These are phyloP conservation scores for Pichia sp. DNA, from an alignment of 1,139 yeast genomes.

Conservation along the genomic window DNA sequence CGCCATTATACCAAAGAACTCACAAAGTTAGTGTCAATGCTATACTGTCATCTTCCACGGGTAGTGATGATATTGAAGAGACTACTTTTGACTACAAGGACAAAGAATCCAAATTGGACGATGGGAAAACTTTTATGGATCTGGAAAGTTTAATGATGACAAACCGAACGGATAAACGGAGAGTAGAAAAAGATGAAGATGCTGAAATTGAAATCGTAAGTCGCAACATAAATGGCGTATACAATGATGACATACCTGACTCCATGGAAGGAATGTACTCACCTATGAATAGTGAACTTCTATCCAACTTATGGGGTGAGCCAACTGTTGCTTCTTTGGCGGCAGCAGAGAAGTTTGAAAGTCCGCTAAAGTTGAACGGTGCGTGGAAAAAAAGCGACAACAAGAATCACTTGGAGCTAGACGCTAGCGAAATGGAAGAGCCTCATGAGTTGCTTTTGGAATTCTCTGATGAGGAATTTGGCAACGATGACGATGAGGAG, in stretches of 20 bases:
- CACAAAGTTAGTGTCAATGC: conserved; percentile 17
- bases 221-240: conserved; percentile 23
- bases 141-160: conserved; percentile 16
- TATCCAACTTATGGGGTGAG: conserved; percentile 21
- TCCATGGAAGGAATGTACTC: conserved; percentile 12
- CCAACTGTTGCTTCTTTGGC: conserved; percentile 14
- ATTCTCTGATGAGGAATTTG: conserved; percentile 27
- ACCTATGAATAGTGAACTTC: conserved; percentile 18
- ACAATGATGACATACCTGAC: conserved; percentile 15
- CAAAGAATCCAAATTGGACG: not conserved
- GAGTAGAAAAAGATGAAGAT: conserved; percentile 29
- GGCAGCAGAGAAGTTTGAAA: conserved; percentile 17
- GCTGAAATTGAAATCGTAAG: conserved; percentile 38
- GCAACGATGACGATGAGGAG: conserved; percentile 16
- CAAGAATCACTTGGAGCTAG: conserved; percentile 15
- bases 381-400: conserved; percentile 4
- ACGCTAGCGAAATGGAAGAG: conserved; percentile 11
- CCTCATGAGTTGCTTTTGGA: conserved; percentile 22
- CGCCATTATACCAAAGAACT: conserved; percentile 22
- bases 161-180: not conserved
- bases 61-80: conserved; percentile 18
- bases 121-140: not conserved
- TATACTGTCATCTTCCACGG: conserved; percentile 15
- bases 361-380: conserved; percentile 21
- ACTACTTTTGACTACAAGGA: conserved; percentile 18